Evolutionary conservation across 768 basidiomycete genomes (phyloP), one percentile per base, ranked within the genome.

Genomic region (Amanita thiersii): DNA sequence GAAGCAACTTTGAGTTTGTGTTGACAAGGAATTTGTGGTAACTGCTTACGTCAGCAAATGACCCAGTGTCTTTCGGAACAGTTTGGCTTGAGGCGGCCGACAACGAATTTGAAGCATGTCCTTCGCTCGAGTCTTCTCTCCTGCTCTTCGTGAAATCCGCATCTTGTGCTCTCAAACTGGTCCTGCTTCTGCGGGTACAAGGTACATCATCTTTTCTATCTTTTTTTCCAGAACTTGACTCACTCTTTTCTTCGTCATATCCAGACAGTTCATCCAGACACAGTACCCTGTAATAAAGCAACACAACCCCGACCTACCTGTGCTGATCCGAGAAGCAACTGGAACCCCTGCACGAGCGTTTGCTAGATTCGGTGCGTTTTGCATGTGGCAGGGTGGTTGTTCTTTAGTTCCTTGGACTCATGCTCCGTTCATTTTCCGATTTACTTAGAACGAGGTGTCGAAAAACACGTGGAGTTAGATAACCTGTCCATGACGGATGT

Each of bases 261-360:
- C 34, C 58, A 90, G 89, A 51, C 79, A 88, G 62, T 91, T 89
- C 62, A 75, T 91, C 53, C 59, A 78, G 31, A 71, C 84, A 19
- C 74, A 78, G 48, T 89, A 90, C 56, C 77, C 83, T 3, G 50
- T 68, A 39, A 75, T 89, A 54, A 89, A 90, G 65, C 72, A 85
- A 57, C 65, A 82, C 60, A 91, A 91, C 56, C 88, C 87, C 28
- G 81, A 91, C 63, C 64, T 91, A n/a, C 88, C 86, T 12, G 72
- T 88, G 26, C 59, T 90, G 52, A 84, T 90, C 53, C 73, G 88
- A 52, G 84, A 88, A 62, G 88, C 86, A 11, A 66, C 64, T 40
- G 84, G 79, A 26, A 87, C 85, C 5, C 86, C 85, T 26, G 86
- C 86, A 47, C 72, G 88, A 55, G 76, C 75, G 35, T 91, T 89